Base-by-base conservation (phyloP, 805 yeast species). In the Candida railenensis region DNA sequence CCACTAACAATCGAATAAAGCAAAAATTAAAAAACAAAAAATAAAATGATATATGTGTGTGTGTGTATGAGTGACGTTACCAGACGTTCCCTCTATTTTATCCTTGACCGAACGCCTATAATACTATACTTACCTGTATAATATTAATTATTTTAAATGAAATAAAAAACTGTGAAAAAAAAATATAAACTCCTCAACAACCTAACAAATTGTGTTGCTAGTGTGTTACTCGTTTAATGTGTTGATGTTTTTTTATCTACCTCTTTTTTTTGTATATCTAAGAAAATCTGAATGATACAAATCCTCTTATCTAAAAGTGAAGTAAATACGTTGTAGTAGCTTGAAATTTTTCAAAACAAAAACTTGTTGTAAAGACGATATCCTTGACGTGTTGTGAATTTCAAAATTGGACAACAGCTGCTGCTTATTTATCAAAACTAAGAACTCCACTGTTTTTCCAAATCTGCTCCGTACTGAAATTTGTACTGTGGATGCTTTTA, bases 401-500 rank as follows among this genome's bases (percentile, higher is more conserved):
- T 25, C 30, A 25, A 25, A 25, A 25, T 25, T 25, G 30, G 11
- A 25, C 30, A 25, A 25, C 30, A 25, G 11, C 5, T 5, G 30
- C 37, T 34, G 37, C 37, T 14, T 34, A n/a, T 34, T 34, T 34
- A 34, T 34, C 37, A 34, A 34, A 34, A 7, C n/a, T 12, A 9
- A 34, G 11, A 34, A 15, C 37, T 34, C 18, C 18, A 18, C 37
- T 34, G 37, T 34, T 15, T 34, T 34, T 34, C 8, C 12, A n/a
- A n/a, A 14, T 15, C 37, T 16, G 11, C 28, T 20, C 5, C 8
- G 32, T 5, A 7, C 14, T 37, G 28, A 28, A 14, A 16, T 19
- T 22, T 8, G 18, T 9, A 39, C 42, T 39, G 42, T 39, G 42
- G 42, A 15, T 34, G 19, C 19, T 11, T 34, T 37, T 21, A 37